Evolutionary conservation across 352 stramenopile species (phyloP), one percentile per base, ranked within the genome.

Genomic region (Pythium rhizo-oryzae): DNA sequence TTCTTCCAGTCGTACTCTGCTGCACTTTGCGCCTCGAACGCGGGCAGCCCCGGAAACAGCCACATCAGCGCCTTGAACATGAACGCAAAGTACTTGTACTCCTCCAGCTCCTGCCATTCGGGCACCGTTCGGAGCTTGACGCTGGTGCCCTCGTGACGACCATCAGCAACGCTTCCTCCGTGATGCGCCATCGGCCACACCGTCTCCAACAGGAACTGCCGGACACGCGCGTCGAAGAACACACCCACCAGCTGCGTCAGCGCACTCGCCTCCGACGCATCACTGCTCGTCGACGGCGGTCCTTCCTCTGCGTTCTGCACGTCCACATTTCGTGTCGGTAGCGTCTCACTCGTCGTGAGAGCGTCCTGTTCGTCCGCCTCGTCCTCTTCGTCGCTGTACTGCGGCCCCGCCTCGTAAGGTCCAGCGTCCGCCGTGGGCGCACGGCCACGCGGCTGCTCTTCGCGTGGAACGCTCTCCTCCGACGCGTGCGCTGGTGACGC

Each of bases 121-220:
- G 72, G 70, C 13, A 81, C 58, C 58, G 82, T 28, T 11, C 16
- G 44, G 15, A 23, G 8, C 53, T 39, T 30, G 56, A 16, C 24
- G 25, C 12, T 18, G 18, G 24, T 15, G 39, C 39, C 59, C 8
- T 44, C 33, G 35, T 56, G n/a, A n/a, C n/a, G 28, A 6, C 28
- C 28, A 6, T 33, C 28, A n/a, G n/a, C 30, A 8, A 7, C 23
- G 12, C 41, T n/a, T 43, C 59, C 68, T 9, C 75, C 74, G 63
- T 79, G 83, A 55, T 84, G 77, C 5, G 76, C 81, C 24, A 87
- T 65, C 16, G 77, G 74, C 81, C 81, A 90, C 47, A 76, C 79
- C 19, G 62, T 74, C 37, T 84, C 81, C 2, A 59, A 52, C n/a
- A 90, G 66, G 12, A 86, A 47, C 30, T 56, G 62, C 35, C 75